Evolutionary conservation across 1,284 basidiomycete genomes (phyloP), one percentile per base, ranked within the genome.

Genomic region (Tremellales sp.): DNA sequence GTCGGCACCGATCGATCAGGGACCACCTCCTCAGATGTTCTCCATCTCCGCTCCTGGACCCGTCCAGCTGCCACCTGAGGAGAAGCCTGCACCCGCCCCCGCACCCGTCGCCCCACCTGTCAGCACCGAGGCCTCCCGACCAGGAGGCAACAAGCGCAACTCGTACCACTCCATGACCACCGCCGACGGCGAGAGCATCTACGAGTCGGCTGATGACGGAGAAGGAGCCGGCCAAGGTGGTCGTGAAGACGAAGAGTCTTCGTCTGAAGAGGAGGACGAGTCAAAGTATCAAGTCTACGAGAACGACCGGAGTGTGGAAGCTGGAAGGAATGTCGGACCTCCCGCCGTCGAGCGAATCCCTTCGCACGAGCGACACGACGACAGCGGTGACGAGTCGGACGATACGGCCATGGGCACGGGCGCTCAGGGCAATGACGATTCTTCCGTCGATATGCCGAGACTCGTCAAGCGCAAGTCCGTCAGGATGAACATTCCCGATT

Each of bases 401-500:
- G 51, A 56, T 27, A 65, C 54, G 8, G 54, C 50, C 12, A 52
- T 52, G 8, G 57, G 49, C 40, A 25, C 11, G 3, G 35, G 43
- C 15, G 40, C 26, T n/a, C 19, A 10, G 11, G 24, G 13, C 22
- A 23, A n/a, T 42, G 43, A 33, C 22, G 51, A 26, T 3, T 48
- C 41, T 6, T 13, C 40, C 10, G 47, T 36, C 10, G 33, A 36
- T 6, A 13, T n/a, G 33, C 33, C 33, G 15, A 13, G 19, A 15
- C 33, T 59, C 3, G 42, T 47, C 10, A 61, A 70, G 29, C 52
- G 73, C 43, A 73, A 73, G 54, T 63, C 59, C 2, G 73, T 75
- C 1, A 52, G 73, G 29, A 70, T 75, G 55, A 59, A 58, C 26
- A 61, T 66, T 10, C 67, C 69, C 13, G 67, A 67, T 46, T 67